These are phyloP conservation scores for Phytophthora idaei DNA, from an alignment of 352 stramenopile genomes.

Conservation along the genomic window DNA sequence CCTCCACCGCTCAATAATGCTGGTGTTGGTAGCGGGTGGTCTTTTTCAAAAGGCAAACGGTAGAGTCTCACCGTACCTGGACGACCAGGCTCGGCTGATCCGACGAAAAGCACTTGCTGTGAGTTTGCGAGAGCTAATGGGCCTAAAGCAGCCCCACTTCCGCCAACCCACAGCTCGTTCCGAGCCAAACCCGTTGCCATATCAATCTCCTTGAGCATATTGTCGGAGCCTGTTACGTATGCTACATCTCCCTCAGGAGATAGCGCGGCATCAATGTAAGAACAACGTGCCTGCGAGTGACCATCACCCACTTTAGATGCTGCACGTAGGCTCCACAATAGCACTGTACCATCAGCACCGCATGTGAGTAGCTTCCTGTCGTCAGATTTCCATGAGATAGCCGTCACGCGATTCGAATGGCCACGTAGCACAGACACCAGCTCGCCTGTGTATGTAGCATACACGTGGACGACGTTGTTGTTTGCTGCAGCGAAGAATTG, in stretches of 20 bases:
- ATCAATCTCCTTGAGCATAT: conserved; percentile 91
- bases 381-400: conserved; percentile 79
- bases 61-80: conserved; percentile 81
- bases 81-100: conserved; percentile 71
- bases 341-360: conserved; percentile 75
- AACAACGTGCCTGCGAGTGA: conserved; percentile 77
- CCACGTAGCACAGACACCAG: conserved; percentile 72
- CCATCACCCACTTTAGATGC: conserved; percentile 81
- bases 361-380: conserved; percentile 80
- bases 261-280: conserved; percentile 68
- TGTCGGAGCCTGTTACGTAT: conserved; percentile 92
- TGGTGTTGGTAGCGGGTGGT: conserved; percentile 29
- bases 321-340: conserved; percentile 79
- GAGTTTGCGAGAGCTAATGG: conserved; percentile 86
- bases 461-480: conserved; percentile 90
- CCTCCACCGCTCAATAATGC: conserved; percentile 15
- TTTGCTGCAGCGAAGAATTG: conserved; percentile 91
- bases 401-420: conserved; percentile 85
- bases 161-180: conserved; percentile 63
- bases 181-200: conserved; percentile 61
- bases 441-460: conserved; percentile 82
- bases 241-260: conserved; percentile 72
- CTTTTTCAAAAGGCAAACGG: conserved; percentile 69
- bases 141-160: conserved; percentile 48
- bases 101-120: conserved; percentile 91